Evolutionary conservation across 257 asterid genomes (phyloP).

Genomic region (Forsythia suspensa): DNA sequence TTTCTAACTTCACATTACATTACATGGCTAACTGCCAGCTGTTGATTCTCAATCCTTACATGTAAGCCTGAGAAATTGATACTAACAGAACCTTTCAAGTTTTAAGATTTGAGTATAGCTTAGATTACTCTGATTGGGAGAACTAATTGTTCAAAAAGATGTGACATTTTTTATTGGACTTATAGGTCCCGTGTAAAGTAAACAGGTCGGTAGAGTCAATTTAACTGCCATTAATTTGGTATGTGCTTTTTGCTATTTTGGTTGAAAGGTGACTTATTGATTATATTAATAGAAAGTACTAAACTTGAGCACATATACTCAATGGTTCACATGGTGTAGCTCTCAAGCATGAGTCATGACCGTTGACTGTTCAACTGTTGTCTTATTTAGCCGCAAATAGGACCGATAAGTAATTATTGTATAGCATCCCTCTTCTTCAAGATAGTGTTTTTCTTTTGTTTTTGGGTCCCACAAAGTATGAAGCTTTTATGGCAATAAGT

Average conservation of each 20-base stretch:
- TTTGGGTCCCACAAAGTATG: background rate
- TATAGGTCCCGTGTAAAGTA: background rate
- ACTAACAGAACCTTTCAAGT: background rate
- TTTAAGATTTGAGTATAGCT: background rate
- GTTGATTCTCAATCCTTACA: background rate
- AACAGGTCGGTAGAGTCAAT: background rate
- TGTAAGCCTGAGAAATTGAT: background rate
- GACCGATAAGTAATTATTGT: background rate
- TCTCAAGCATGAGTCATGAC: background rate
- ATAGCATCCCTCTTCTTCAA: background rate
- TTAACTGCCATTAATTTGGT: background rate
- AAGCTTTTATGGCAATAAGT: background rate
- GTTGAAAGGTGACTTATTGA: background rate
- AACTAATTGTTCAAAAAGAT: background rate
- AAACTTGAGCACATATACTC: slow-evolving; percentile 3
- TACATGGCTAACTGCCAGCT: background rate
- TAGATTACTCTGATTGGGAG: background rate
- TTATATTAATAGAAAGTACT: background rate
- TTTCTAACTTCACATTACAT: background rate
- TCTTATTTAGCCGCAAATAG: background rate
- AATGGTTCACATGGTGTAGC: background rate
- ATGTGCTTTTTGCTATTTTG: background rate
- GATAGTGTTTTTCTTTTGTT: background rate
- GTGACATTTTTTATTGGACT: background rate
- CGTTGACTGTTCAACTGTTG: background rate